Evolutionary conservation across 2,329 filamentous ascomycete genomes (phyloP), one percentile per base, ranked within the genome.

Genomic region (Chaetomiaceae sp.): DNA sequence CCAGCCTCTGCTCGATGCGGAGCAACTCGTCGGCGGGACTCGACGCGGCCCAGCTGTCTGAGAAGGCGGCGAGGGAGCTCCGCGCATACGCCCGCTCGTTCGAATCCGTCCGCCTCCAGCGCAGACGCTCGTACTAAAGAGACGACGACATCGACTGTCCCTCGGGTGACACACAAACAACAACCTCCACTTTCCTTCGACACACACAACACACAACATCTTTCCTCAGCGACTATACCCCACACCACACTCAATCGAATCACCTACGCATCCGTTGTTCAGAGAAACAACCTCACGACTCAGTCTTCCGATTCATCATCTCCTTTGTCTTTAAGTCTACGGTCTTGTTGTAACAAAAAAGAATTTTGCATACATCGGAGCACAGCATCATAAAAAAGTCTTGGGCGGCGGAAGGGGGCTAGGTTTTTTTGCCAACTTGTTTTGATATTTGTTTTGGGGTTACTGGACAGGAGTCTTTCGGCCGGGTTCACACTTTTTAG

Each of bases 31-130:
- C 80, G 53, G 72, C 74, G 51, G 69, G 69, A 47, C 76, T 77
- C 62, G 81, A 83, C 53, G 69, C 72, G 20, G 69, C 69, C 39
- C 76, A 80, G 44, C 75, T 95, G 59, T 91, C 90, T 3, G 84
- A 88, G 60, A 87, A 88, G 70, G 85, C 88, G 25, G 84, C 83
- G 64, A 84, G 82, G 69, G 90, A 95, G 69, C 81, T 96, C 33
- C 84, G 86, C 66, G 86, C 87, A 61, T 96, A 96, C 71, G 88
- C 89, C 61, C 88, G 87, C 66, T 90, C 88, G 2, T 96, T 96
- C 68, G 91, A 96, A 71, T 88, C 91, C 61, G 85, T 87, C 54
- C 81, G 88, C 57, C 67, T 76, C 51, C 78, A 81, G 64, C 78
- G 80, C 61, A 72, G 80, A 64, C 71, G 83, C 73, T 79, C 80